These are phyloP conservation scores for Plectosphaerella plurivora DNA, from an alignment of 2,329 filamentous ascomycete species.

Conservation along the genomic window DNA sequence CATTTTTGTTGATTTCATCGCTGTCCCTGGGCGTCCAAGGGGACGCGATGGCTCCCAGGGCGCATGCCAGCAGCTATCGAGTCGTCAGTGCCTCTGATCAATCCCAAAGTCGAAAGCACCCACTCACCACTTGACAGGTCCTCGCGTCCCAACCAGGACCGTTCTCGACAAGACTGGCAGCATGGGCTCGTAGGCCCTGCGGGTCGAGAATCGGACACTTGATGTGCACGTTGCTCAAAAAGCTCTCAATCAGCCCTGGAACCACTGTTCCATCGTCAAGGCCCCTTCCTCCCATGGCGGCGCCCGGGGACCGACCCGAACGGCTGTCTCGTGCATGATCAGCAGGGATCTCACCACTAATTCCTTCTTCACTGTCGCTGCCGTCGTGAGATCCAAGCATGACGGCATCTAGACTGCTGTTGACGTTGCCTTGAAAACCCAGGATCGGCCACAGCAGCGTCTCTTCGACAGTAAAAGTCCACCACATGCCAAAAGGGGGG, in stretches of 20 bases:
- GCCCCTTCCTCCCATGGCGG: neutral
- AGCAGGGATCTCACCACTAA: neutral
- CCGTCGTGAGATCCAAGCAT: neutral
- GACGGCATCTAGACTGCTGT: slow-evolving; percentile 1
- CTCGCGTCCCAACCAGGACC: slow-evolving; percentile 12
- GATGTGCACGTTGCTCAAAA: slow-evolving; percentile 18
- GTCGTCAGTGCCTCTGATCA: neutral
- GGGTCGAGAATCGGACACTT: slow-evolving; percentile 20
- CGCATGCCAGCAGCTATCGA: slow-evolving; percentile 23
- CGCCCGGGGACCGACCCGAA: neutral
- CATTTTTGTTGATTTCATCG: no score
- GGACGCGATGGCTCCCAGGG: slow-evolving; percentile 17
- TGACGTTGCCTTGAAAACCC: slow-evolving; percentile 1
- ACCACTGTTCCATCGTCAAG: slow-evolving; percentile 9
- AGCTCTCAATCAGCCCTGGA: slow-evolving; percentile 15
- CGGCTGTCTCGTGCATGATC: neutral
- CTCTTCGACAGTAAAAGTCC: slow-evolving; percentile 5
- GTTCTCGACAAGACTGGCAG: slow-evolving; percentile 13
- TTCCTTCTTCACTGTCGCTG: slow-evolving; percentile 1
- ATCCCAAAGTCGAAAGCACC: neutral
- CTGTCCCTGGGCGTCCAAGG: neutral
- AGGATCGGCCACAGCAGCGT: slow-evolving; percentile 5
- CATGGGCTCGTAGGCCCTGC: slow-evolving; percentile 14
- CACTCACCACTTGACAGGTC: slow-evolving; percentile 4
- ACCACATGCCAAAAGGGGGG: slow-evolving; percentile 4